Base-by-base conservation (phyloP, 2,329 filamentous ascomycete genomes). In the Fusarium sp. region DNA sequence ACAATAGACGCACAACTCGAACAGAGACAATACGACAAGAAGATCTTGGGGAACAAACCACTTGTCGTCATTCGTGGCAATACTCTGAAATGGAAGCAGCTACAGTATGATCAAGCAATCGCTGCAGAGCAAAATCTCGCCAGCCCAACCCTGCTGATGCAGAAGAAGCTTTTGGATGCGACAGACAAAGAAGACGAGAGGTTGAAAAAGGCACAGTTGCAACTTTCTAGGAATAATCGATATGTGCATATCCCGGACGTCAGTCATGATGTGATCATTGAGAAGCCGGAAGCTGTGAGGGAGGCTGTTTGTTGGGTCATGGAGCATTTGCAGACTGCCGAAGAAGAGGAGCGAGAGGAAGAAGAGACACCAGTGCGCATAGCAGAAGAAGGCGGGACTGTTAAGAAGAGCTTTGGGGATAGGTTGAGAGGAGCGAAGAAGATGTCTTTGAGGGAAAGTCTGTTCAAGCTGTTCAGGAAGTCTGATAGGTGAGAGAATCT, bases 221-320 rank as follows among this genome's bases (percentile, higher is more conserved):
- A 59, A 7, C 55, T 77, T 2, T 77, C 75, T 4, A 39, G 49
- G 1, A 70, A 74, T 6, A 60, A 63, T 24, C 66, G 44, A 14
- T 77, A 77, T 52, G 35, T 77, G 3, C 75, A 77, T 39, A 33
- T 77, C 4, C 66, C 75, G 1, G 75, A 77, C 26, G 72, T 69
- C 31, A 75, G 75, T 0, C 75, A 77, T 4, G 54, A 63, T 1
- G 73, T 77, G 2, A 63, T 77, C 1, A 61, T 63, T 22, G 63
- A 62, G 15, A 67, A 57, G 15, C 75, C 75, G 4, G 59, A 78
- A 38, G 42, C 54, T 22, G 75, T 74, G 9, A 68, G 54, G n/a
- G 64, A 42, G 10, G 72, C 64, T 22, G 64, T 77, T 0, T 20
- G 17, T 8, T 74, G 76, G 73, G 63, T 75, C 1, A 72, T 77